A percentile compares a stretch with the other conserved stretches of the same genome.
phyloP scores from a whole-genome alignment of 768 basidiomycete species.

The Tricholoma flavovirens region DNA sequence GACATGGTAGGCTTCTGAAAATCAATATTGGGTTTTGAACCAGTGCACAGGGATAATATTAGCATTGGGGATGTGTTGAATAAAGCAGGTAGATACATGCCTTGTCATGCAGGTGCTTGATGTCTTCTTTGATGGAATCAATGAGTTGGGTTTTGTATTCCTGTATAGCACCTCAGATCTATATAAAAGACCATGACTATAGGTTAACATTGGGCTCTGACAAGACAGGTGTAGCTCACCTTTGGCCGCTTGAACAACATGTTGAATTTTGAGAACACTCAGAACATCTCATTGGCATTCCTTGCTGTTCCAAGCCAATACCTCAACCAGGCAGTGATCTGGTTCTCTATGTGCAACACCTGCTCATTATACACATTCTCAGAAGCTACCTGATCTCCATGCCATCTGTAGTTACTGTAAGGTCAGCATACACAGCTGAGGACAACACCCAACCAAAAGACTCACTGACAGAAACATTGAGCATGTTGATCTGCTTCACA shows the following conservation, averaged over 20 bases:
- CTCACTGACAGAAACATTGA: constrained; percentile 89
- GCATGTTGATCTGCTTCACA: constrained; percentile 92
- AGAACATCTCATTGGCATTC: no score
- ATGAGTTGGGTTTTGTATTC: no score
- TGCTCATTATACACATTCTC: constrained; percentile 98
- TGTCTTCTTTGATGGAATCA: no score
- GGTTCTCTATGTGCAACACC: no score
- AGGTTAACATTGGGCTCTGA: no score
- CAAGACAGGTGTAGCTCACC: constrained; percentile 35
- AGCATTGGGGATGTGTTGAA: neutral
- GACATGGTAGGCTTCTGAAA: constrained; percentile 97
- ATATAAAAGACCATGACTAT: no score
- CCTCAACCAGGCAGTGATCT: constrained; percentile 94
- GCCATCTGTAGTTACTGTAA: constrained; percentile 90
- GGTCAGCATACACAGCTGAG: neutral
- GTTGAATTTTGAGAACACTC: no score
- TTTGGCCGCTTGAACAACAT: constrained; percentile 93
- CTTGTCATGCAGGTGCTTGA: no score
- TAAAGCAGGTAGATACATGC: no score
- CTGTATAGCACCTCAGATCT: no score
- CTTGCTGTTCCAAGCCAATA: no score
- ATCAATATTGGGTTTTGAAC: no score
- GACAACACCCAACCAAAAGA: constrained; percentile 7
- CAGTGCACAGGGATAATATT: constrained; percentile 92
- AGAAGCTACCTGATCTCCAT: constrained; percentile 94